Conservation (phyloP, 2,329 filamentous ascomycete species). For the Basipetospora sp. region DNA sequence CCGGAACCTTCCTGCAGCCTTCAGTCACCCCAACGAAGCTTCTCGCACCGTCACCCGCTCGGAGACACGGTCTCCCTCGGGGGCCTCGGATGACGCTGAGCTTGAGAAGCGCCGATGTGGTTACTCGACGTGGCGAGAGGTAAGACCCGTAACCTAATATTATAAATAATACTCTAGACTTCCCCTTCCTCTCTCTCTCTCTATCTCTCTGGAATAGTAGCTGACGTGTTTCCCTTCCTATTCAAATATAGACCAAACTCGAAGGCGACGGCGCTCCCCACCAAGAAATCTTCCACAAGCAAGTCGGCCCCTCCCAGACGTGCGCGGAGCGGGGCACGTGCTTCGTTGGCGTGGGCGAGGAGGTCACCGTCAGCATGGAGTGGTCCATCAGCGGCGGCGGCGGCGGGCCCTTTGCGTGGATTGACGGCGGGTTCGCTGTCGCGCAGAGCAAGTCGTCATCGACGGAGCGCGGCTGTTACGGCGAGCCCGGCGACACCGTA, state of each 20-base stretch:
- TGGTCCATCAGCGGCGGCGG: background rate
- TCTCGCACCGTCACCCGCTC: no score
- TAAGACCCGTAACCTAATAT: no score
- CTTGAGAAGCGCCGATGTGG: no score
- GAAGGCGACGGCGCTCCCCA: background rate
- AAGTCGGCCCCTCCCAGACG: background rate
- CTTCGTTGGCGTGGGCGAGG: background rate
- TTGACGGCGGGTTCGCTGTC: background rate
- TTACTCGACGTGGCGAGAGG: no score
- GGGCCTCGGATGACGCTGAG: no score
- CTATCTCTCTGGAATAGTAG: no score
- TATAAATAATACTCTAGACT: no score
- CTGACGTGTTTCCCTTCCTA: no score
- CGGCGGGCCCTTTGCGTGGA: background rate
- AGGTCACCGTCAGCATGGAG: background rate
- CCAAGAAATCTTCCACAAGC: background rate
- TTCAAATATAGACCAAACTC: background rate
- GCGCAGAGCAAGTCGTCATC: background rate
- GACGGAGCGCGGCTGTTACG: conserved; percentile 1
- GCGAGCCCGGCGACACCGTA: background rate
- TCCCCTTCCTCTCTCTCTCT: no score
- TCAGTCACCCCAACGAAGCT: background rate
- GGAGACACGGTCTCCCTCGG: no score
- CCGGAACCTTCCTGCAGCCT: background rate
- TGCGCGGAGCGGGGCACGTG: background rate